Evolutionary conservation across 257 asterid species (phyloP), one percentile per base, ranked within the genome.

Genomic region (Misopates orontium): DNA sequence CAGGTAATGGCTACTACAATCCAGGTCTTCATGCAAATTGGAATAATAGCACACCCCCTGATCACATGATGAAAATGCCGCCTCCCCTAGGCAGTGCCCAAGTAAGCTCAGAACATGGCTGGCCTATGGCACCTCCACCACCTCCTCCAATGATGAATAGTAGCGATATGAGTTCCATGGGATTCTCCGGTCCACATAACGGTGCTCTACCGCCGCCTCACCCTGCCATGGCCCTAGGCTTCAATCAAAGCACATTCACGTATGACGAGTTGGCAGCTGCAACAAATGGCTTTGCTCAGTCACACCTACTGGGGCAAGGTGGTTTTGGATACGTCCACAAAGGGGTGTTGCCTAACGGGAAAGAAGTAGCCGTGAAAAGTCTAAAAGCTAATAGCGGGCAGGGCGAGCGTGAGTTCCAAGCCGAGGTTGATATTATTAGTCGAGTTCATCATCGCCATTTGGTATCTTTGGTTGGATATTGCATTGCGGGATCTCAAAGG

Each of bases 321-420:
- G 91, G 91, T 4, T 84, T 84, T 11, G 91, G 91, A 1, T 84
- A 67, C 24, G 91, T 84, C 14, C 82, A 84, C 65, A 79, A 82
- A 52, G 91, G 91, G 4, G 79, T 84, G 2, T 58, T 84, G 48
- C 84, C 86, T 1, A 82, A 79, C 59, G 91, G 91, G 3, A 79
- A 75, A 47, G 84, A 82, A 13, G 10, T 84, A 15, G 91, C 91
- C 0, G 87, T 84, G 1, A 84, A 84, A 71, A 79, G 87, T 62
- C 72, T 84, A 14, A 84, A 84, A 67, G 32, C 84, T 0, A 80
- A 80, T 19, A 84, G 91, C 52, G 91, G 87, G 23, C 91, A 84
- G 45, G 91, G 91, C 8, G 87, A 84, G 31, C 75, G 91, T 36
- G 91, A 84, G 64, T 84, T 84, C 52, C 91, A 82, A 67, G 88